Base-by-base conservation (phyloP, 768 basidiomycete genomes). In the Thelephora ganbajun region DNA sequence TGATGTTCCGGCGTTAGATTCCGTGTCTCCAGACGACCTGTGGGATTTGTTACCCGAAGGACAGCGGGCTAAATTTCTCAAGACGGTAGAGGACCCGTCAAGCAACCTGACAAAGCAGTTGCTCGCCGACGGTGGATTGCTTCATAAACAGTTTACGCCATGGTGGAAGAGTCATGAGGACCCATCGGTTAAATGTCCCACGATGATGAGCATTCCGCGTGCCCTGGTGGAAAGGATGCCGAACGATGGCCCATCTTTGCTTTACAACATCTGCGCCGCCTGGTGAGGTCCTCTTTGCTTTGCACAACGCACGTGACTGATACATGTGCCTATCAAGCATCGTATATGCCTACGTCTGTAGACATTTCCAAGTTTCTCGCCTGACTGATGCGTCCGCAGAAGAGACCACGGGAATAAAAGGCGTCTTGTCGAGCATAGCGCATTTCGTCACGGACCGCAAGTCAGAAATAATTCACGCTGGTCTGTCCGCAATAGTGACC, bases 191-290 rank as follows among this genome's bases (percentile, higher is more conserved):
- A 19, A 18, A 14, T 14, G 12, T 41, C 39, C 39, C 9, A 49
- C 60, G 2, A 56, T 70, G 39, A 72, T 81, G 51, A 36, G 47
- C 6, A 60, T 82, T 14, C 78, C 79, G 19, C 45, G 57, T 13
- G 61, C 63, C 0, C 65, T 78, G 56, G 50, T 76, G 2, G 67
- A 65, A 41, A 64, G 67, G 16, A 47, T 44, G 6, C 36, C 56
- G 3, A 18, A 45, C 2, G 54, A 22, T 12, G 54, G 54, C 5
- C 56, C 60, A 2, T 48, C 72, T 0, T 63, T 90, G 12, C 54
- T 80, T 1, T 87, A 83, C 56, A 92, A 91, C 50, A 63, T 86
- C 23, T 71, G 71, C 35, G 76, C 78, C 6, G 61, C 87, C 20
- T 70, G 73, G 88, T 89, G 57, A 41, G 26, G 84, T 69, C 23